Percentiles rank a stretch among this genome's conserved stretches.
Evolutionary conservation across 2,329 filamentous ascomycete genomes (phyloP).

Genomic region (Cladophialophora carrionii): DNA sequence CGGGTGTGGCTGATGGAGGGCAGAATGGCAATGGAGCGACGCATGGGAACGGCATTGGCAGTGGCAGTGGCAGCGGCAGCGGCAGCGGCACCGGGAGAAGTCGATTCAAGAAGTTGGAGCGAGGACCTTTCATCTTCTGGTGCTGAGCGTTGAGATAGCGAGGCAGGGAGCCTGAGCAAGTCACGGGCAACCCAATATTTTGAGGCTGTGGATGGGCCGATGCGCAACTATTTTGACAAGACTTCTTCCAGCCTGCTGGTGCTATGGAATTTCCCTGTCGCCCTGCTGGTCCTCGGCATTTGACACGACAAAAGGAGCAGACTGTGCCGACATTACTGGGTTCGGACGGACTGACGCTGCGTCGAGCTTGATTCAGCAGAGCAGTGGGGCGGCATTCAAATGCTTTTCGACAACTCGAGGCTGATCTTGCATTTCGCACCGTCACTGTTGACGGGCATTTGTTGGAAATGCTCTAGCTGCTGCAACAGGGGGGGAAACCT

Average conservation of each 20-base stretch:
- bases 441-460: background rate
- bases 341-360: background rate
- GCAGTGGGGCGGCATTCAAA: too few species aligned
- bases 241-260: background rate
- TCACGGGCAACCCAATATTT: background rate
- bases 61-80: background rate
- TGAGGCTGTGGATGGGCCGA: background rate
- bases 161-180: background rate
- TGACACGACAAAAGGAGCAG: background rate
- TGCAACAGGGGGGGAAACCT: background rate
- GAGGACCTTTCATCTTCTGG: constrained; percentile 38
- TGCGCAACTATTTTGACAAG: background rate
- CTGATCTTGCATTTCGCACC: background rate
- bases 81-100: background rate
- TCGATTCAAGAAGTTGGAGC: constrained; percentile 25
- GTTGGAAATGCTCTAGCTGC: background rate
- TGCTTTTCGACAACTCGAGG: too few species aligned
- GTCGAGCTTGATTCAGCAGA: background rate
- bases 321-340: background rate
- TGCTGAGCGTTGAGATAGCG: constrained; percentile 18
- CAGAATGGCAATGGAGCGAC: constrained; percentile 11
- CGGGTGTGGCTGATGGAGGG: background rate
- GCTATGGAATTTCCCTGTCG: background rate
- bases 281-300: background rate
- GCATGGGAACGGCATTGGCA: background rate